Percentiles rank a stretch among this genome's conserved stretches.
These are phyloP conservation scores for Citrus sp. DNA, from an alignment of 345 rosid species.

Conservation along the genomic window DNA sequence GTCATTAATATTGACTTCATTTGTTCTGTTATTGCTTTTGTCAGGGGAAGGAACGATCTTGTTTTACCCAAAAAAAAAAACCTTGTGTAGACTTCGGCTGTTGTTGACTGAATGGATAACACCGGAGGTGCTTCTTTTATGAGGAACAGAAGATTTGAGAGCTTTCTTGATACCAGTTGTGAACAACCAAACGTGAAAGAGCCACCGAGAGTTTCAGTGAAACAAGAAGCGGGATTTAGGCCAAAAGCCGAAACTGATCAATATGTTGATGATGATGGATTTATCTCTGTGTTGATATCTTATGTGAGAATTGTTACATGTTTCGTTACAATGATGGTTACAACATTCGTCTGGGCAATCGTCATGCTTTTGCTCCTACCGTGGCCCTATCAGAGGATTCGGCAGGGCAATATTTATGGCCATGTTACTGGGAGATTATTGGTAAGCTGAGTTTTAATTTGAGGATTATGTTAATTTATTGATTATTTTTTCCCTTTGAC, in stretches of 20 bases:
- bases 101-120: slow-evolving; percentile 27
- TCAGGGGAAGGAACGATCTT: slow-evolving; percentile 10
- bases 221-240: slow-evolving; percentile 12
- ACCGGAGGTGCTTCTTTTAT: slow-evolving; percentile 32
- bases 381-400: slow-evolving; percentile 47
- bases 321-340: slow-evolving; percentile 45
- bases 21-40: not conserved
- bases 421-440: slow-evolving; percentile 59
- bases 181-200: slow-evolving; percentile 13
- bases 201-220: slow-evolving; percentile 5
- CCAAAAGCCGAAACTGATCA: slow-evolving; percentile 10
- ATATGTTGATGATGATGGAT: slow-evolving; percentile 42
- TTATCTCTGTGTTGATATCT: slow-evolving; percentile 38
- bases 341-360: slow-evolving; percentile 44
- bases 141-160: slow-evolving; percentile 46
- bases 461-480: not conserved
- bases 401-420: slow-evolving; percentile 56
- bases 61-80: not conserved
- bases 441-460: slow-evolving; percentile 27
- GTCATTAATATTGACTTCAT: not conserved
- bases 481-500: not conserved
- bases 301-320: slow-evolving; percentile 43
- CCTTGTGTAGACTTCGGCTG: not conserved
- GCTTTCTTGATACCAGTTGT: slow-evolving; percentile 28
- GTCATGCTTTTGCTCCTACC: slow-evolving; percentile 46